These are phyloP conservation scores for Annulohypoxylon truncatum DNA, from an alignment of 2,329 filamentous ascomycete genomes.

Conservation along the genomic window DNA sequence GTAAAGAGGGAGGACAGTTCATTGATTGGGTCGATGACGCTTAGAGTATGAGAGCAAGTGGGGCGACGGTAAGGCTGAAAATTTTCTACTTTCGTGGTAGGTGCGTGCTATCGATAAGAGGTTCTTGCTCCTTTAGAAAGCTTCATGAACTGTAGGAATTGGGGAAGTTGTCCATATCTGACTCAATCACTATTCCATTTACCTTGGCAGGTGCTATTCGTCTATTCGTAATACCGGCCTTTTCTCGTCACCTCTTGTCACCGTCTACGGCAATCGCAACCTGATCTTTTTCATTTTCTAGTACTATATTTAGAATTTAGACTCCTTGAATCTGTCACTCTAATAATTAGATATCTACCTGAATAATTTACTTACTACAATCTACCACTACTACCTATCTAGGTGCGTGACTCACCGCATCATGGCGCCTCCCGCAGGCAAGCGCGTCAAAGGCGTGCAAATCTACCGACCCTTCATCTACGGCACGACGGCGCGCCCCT, in stretches of 20 bases:
- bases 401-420: conserved; percentile 11
- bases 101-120: conserved; percentile 5
- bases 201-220: neutral
- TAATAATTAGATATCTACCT: neutral
- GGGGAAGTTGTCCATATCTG: neutral
- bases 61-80: conserved; percentile 3
- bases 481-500: conserved; percentile 82
- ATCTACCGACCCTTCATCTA: conserved; percentile 75
- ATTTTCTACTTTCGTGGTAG: neutral
- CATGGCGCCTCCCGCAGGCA: conserved; percentile 72
- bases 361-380: neutral
- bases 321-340: neutral
- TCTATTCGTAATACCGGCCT: neutral
- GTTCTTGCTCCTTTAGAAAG: neutral
- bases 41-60: neutral
- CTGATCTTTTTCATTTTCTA: neutral
- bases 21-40: neutral
- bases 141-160: conserved; percentile 5
- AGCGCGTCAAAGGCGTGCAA: conserved; percentile 74
- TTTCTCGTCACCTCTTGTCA: neutral
- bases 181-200: neutral
- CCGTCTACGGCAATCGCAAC: neutral
- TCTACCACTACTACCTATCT: neutral
- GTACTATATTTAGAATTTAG: neutral
- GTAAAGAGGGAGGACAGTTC: neutral